Evolutionary conservation across 805 yeast genomes (phyloP), one percentile per base, ranked within the genome.

Genomic region (Schwanniomyces yamadae): DNA sequence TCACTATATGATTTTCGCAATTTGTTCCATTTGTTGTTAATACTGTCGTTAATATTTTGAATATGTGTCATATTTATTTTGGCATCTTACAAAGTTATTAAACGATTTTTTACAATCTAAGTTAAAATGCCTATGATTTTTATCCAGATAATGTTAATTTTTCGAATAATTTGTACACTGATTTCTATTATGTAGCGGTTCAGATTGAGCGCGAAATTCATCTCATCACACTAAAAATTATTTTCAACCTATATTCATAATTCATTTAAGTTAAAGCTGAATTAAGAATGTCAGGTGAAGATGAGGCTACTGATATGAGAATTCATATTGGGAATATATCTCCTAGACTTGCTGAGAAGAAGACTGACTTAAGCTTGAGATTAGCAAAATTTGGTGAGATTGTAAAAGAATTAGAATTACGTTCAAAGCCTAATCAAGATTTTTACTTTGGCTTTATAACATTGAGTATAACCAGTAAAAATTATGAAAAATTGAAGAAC

Each of bases 311-410:
- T 26, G 38, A 36, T 14, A 23, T 27, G 24, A 39, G 82, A 33
- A 50, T 87, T 11, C 84, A 83, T 50, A 77, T 87, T 11, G 93
- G 95, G 6, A 73, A 78, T 37, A 72, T 87, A 23, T 79, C 93
- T 1, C 54, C 68, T 1, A 59, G 64, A 14, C 63, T 86, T 8
- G 71, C 74, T 2, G 63, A 65, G 1, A 63, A 68, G 17, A 55
- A 66, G 0, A 49, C 46, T 0, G 80, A 75, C 29, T 59, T 91
- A 32, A 64, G 67, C 28, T 31, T 58, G 3, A 73, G 96, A 44
- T 60, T 91, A 19, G 57, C 63, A 14, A 80, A 75, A 45, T 84
- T 75, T 57, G 97, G 96, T 4, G 52, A 55, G 2, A 48, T 84
- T 5, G 44, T 61, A 3, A 46, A 64, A 1, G 68, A 71, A 0